phyloP scores from a whole-genome alignment of 345 rosid species.

The Tarenaya hassleriana region DNA sequence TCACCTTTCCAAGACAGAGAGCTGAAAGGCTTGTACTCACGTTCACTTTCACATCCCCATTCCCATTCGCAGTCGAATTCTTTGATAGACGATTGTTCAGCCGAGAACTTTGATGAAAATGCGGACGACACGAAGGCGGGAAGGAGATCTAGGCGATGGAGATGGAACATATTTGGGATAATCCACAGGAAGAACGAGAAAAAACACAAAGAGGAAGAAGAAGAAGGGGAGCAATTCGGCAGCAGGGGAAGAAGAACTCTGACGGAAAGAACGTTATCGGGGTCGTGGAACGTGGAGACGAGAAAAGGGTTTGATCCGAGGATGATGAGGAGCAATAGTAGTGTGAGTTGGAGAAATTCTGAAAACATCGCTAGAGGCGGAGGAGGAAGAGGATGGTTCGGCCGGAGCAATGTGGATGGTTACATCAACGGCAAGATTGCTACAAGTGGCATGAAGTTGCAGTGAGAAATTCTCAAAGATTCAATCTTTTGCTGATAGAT shows the following conservation, averaged over 20 bases:
- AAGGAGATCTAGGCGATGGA: too few relatives aligned
- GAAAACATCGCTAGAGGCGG: slow-evolving; percentile 35
- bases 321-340: slow-evolving; percentile 84
- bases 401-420: slow-evolving; percentile 46
- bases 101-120: too few relatives aligned
- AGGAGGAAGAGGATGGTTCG: slow-evolving; percentile 35
- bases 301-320: slow-evolving; percentile 63
- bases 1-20: too few relatives aligned
- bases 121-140: too few relatives aligned
- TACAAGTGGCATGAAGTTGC: slow-evolving; percentile 66
- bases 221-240: slow-evolving; percentile 23
- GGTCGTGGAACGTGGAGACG: slow-evolving; percentile 73
- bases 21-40: too few relatives aligned
- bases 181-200: too few relatives aligned
- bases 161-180: too few relatives aligned
- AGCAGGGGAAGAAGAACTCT: slow-evolving; percentile 48
- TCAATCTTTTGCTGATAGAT: slow-evolving; percentile 8
- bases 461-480: slow-evolving; percentile 36
- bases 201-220: too few relatives aligned
- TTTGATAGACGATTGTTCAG: too few relatives aligned
- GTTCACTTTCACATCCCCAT: too few relatives aligned
- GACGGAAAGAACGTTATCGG: slow-evolving; percentile 66
- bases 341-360: slow-evolving; percentile 89
- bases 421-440: slow-evolving; percentile 56
- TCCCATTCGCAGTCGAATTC: too few relatives aligned